These are phyloP conservation scores for Psilocybe cyanescens DNA, from an alignment of 768 basidiomycete species.

Conservation along the genomic window DNA sequence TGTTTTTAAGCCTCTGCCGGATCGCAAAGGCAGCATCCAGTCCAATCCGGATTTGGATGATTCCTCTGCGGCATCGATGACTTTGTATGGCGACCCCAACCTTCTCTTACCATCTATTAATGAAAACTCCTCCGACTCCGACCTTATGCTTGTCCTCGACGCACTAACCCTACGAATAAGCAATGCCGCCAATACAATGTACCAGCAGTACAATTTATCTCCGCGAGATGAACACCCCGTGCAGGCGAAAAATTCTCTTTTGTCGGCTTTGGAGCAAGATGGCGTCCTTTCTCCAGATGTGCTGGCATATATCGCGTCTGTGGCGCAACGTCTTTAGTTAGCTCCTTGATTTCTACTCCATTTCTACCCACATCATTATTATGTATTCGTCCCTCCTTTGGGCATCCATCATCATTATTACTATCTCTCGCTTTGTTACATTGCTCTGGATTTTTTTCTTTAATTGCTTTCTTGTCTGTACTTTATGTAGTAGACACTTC, in stretches of 20 bases:
- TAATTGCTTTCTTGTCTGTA: neutral
- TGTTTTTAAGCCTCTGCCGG: slow-evolving; percentile 53
- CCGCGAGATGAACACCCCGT: slow-evolving; percentile 15
- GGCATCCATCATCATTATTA: neutral
- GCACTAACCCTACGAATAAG: slow-evolving; percentile 77
- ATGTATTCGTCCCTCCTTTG: slow-evolving; percentile 3
- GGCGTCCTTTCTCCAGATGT: slow-evolving; percentile 52
- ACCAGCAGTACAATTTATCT: slow-evolving; percentile 25
- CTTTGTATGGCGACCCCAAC: slow-evolving; percentile 62
- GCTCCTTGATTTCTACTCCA: neutral
- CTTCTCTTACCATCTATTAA: slow-evolving; percentile 70
- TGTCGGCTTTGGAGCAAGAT: slow-evolving; percentile 37
- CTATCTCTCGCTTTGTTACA: slow-evolving; percentile 4
- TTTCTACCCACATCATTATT: slow-evolving; percentile 2
- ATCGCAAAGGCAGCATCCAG: slow-evolving; percentile 49
- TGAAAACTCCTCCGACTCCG: slow-evolving; percentile 71
- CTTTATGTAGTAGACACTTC: neutral
- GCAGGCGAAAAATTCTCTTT: slow-evolving; percentile 30
- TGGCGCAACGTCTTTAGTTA: slow-evolving; percentile 20
- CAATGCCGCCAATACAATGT: slow-evolving; percentile 58
- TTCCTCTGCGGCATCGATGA: slow-evolving; percentile 27
- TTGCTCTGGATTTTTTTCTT: slow-evolving; percentile 10
- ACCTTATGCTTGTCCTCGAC: slow-evolving; percentile 77
- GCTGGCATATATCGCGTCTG: slow-evolving; percentile 39
- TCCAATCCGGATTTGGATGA: slow-evolving; percentile 36